A percentile compares a stretch with the other conserved stretches of the same genome.
These are phyloP conservation scores for Cladosporium cucumerinum DNA, from an alignment of 2,329 filamentous ascomycete genomes.

Conservation along the genomic window DNA sequence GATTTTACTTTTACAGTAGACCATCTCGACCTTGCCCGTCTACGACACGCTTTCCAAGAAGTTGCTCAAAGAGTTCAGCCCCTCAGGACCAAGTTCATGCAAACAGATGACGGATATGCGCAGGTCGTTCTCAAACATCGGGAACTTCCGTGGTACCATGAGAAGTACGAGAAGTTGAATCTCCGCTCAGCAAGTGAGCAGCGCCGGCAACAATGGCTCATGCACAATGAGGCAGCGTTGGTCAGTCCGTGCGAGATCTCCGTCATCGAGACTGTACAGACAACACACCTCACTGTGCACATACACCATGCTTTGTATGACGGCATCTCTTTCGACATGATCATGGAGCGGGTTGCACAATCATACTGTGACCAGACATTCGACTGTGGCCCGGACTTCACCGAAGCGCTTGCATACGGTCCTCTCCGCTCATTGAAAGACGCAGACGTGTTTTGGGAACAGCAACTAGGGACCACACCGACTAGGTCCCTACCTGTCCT, in stretches of 20 bases:
- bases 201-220: conserved; percentile 56
- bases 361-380: conserved; percentile 45
- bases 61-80: conserved; percentile 58
- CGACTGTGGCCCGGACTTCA: conserved; percentile 54
- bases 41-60: conserved; percentile 58
- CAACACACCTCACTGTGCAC: conserved; percentile 48
- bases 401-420: conserved; percentile 65
- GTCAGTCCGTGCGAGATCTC: conserved; percentile 53
- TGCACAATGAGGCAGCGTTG: conserved; percentile 50
- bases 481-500: neutral
- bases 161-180: neutral
- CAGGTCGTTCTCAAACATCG: conserved; percentile 61
- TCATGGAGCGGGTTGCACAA: conserved; percentile 58
- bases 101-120: conserved; percentile 70
- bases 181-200: conserved; percentile 23
- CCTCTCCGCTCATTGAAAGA: conserved; percentile 55
- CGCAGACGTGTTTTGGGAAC: conserved; percentile 65
- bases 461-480: neutral
- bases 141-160: neutral
- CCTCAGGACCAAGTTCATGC: conserved; percentile 68
- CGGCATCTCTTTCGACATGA: conserved; percentile 68
- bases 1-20: conserved; percentile 62
- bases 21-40: conserved; percentile 42
- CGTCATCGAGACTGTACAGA: conserved; percentile 35
- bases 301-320: conserved; percentile 89